phyloP scores from a whole-genome alignment of 345 rosid species.

The Litchi chinensis region DNA sequence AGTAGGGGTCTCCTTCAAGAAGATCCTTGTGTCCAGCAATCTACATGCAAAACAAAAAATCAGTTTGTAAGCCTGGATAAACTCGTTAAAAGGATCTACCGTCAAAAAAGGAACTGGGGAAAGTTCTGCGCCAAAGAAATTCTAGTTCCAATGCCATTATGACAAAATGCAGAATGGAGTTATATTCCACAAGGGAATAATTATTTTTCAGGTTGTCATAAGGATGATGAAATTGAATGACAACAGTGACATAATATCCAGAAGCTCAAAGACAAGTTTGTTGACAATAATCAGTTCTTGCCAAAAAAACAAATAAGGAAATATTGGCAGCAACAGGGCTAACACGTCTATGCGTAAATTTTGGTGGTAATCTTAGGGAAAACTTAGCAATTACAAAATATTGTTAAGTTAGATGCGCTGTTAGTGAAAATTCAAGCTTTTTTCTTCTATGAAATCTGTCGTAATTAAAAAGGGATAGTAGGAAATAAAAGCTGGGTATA shows the following conservation, averaged over 20 bases:
- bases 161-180: too few species aligned
- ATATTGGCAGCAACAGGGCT: background rate
- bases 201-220: too few species aligned
- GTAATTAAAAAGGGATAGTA: too few species aligned
- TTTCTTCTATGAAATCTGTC: too few species aligned
- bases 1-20: slow-evolving; percentile 93
- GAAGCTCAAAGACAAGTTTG: background rate
- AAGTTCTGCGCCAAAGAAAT: background rate
- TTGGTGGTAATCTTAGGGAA: background rate
- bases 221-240: too few species aligned
- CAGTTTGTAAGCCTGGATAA: background rate
- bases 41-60: slow-evolving; percentile 34
- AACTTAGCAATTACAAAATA: background rate
- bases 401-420: too few species aligned
- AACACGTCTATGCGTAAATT: background rate
- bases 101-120: background rate
- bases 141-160: too few species aligned
- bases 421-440: too few species aligned
- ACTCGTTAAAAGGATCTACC: background rate
- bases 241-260: too few species aligned
- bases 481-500: too few species aligned
- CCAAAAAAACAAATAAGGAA: background rate
- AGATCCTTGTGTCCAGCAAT: slow-evolving; percentile 95
- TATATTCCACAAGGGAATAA: too few species aligned
- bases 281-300: background rate